These are phyloP conservation scores for Vinca minor DNA, from an alignment of 257 asterid genomes.

Conservation along the genomic window DNA sequence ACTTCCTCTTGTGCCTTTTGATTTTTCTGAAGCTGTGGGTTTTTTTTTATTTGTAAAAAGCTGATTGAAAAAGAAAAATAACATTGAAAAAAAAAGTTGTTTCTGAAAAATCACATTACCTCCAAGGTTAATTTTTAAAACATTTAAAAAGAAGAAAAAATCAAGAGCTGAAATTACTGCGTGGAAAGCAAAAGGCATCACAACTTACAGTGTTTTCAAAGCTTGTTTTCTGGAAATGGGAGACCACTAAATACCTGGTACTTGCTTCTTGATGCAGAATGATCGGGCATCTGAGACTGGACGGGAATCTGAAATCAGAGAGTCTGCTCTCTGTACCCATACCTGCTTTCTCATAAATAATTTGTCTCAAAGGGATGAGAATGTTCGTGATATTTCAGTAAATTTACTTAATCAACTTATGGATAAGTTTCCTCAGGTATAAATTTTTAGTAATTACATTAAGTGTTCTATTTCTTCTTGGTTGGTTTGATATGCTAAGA, in stretches of 20 bases:
- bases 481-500: constrained; percentile 22
- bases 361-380: constrained; percentile 93
- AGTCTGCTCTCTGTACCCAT: constrained; percentile 73
- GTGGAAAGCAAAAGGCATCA: background rate
- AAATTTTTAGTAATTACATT: constrained; percentile 10
- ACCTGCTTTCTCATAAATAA: constrained; percentile 89
- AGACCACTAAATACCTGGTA: constrained; percentile 16
- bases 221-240: background rate
- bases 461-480: constrained; percentile 15
- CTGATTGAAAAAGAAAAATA: too few species aligned
- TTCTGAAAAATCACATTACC: background rate
- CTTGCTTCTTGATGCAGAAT: constrained; percentile 56
- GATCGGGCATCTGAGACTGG: constrained; percentile 81
- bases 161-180: background rate
- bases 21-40: too few species aligned
- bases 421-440: constrained; percentile 92
- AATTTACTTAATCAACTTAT: constrained; percentile 81
- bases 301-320: constrained; percentile 65
- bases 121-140: background rate
- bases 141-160: background rate
- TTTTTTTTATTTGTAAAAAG: too few species aligned
- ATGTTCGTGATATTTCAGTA: constrained; percentile 71
- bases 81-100: too few species aligned
- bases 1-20: too few species aligned
- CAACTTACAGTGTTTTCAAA: background rate